Evolutionary conservation across 2,329 filamentous ascomycete genomes (phyloP).

Genomic region (Purpureocillium lavendulum): DNA sequence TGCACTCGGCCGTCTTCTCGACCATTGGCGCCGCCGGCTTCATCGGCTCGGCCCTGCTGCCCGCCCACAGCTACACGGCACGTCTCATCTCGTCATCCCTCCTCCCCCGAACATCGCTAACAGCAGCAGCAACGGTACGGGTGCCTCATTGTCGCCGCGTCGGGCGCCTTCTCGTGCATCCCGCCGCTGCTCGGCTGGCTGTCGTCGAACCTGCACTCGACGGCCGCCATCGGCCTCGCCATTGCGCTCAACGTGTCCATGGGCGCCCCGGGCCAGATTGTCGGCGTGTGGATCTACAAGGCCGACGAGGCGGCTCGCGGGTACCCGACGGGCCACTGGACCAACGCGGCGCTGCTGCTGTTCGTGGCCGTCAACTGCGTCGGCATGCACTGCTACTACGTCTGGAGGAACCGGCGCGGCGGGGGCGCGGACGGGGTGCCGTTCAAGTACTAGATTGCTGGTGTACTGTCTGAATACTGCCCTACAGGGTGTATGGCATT

Average conservation of each 20-base stretch:
- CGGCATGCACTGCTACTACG: too few relatives aligned
- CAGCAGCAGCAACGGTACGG: constrained; percentile 36
- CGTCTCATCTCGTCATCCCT: constrained; percentile 23
- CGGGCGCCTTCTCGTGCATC: constrained; percentile 60
- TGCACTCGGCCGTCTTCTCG: constrained; percentile 33
- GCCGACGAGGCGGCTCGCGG: constrained; percentile 48
- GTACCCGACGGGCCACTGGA: constrained; percentile 65
- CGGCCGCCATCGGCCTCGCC: constrained; percentile 56
- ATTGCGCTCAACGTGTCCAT: constrained; percentile 64
- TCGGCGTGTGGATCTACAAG: constrained; percentile 68
- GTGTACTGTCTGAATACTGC: too few relatives aligned
- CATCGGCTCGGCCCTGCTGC: constrained; percentile 52
- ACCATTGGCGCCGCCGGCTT: constrained; percentile 40
- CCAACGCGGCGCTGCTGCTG: constrained; percentile 51
- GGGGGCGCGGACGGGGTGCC: too few relatives aligned
- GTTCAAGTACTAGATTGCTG: too few relatives aligned
- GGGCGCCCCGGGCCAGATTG: constrained; percentile 60
- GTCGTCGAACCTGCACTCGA: constrained; percentile 57
- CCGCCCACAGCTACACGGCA: constrained; percentile 48
- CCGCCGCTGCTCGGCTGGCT: constrained; percentile 65
- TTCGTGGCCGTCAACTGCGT: constrained; percentile 36
- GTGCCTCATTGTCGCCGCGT: constrained; percentile 58
- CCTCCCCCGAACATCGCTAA: too few relatives aligned
- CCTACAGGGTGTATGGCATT: too few relatives aligned
- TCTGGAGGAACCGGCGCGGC: too few relatives aligned